Conservation (phyloP, 495 filamentous ascomycete species). For the Aspergillus cavernicola region DNA sequence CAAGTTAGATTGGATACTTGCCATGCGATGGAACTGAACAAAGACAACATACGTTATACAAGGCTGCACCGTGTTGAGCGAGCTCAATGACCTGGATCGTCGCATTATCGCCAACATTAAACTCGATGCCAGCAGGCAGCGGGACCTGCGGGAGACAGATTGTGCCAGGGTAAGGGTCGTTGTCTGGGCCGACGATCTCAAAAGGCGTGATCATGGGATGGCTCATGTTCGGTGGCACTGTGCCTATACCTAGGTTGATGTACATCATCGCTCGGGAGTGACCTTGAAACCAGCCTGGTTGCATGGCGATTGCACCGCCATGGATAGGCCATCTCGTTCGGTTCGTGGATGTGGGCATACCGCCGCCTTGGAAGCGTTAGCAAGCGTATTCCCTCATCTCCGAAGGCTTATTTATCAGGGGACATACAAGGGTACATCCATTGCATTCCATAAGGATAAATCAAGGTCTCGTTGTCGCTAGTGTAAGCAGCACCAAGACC, state of each 20-base stretch:
- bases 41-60: conserved; percentile 75
- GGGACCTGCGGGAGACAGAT: conserved; percentile 90
- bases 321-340: conserved; percentile 86
- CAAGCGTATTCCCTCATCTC: neutral
- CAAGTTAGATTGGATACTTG: conserved; percentile 15
- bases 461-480: conserved; percentile 36
- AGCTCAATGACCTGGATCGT: conserved; percentile 93
- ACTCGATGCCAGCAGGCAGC: conserved; percentile 68
- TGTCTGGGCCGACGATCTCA: conserved; percentile 78
- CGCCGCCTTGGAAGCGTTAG: conserved; percentile 64
- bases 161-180: conserved; percentile 76
- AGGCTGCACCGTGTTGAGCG: conserved; percentile 81
- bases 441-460: conserved; percentile 90
- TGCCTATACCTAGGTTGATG: conserved; percentile 90
- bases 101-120: conserved; percentile 79
- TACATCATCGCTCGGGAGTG: conserved; percentile 84
- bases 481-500: conserved; percentile 44
- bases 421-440: conserved; percentile 97
- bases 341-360: conserved; percentile 73
- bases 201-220: conserved; percentile 79
- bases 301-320: conserved; percentile 82
- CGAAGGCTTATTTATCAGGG: neutral
- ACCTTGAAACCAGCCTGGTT: conserved; percentile 94
- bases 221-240: conserved; percentile 81
- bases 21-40: neutral